A percentile compares a stretch with the other conserved stretches of the same genome.
These are phyloP conservation scores for Amanita pseudoporphyria DNA, from an alignment of 768 basidiomycete genomes.

Conservation along the genomic window DNA sequence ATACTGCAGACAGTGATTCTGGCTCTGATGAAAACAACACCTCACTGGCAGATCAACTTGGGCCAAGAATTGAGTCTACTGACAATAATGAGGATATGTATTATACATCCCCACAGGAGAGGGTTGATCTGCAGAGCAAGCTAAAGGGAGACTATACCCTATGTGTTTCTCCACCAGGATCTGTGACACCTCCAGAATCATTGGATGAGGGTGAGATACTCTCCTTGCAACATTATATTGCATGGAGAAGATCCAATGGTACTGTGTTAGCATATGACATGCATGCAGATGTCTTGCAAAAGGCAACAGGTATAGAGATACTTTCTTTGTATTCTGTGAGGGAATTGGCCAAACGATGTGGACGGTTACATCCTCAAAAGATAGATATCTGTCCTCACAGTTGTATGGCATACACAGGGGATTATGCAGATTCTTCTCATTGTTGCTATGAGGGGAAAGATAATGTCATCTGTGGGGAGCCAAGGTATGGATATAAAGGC, in stretches of 20 bases:
- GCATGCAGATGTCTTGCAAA: constrained; percentile 12
- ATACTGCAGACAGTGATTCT: too few relatives aligned
- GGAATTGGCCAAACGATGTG: constrained; percentile 11
- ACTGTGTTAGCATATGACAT: constrained; percentile 15
- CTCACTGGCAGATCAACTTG: too few relatives aligned
- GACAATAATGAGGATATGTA: too few relatives aligned
- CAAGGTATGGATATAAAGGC: constrained; percentile 8
- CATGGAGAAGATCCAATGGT: constrained; percentile 11
- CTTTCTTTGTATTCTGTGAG: constrained; percentile 10
- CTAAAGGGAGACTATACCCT: neutral
- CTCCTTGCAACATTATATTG: neutral
- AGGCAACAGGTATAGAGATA: constrained; percentile 13
- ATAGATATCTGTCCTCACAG: constrained; percentile 17
- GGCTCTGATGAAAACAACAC: too few relatives aligned
- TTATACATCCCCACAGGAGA: too few relatives aligned
- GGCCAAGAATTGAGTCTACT: too few relatives aligned
- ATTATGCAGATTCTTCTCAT: constrained; percentile 7
- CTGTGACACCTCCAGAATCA: neutral
- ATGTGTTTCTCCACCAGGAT: neutral
- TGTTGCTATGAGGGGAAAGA: constrained; percentile 9
- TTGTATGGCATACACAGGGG: constrained; percentile 18
- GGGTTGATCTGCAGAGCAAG: too few relatives aligned
- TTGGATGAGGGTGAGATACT: neutral
- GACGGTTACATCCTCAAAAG: constrained; percentile 8
- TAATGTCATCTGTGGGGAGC: too few relatives aligned